These are phyloP conservation scores for Colletotrichum limetticola DNA, from an alignment of 2,329 filamentous ascomycete genomes.

Conservation along the genomic window DNA sequence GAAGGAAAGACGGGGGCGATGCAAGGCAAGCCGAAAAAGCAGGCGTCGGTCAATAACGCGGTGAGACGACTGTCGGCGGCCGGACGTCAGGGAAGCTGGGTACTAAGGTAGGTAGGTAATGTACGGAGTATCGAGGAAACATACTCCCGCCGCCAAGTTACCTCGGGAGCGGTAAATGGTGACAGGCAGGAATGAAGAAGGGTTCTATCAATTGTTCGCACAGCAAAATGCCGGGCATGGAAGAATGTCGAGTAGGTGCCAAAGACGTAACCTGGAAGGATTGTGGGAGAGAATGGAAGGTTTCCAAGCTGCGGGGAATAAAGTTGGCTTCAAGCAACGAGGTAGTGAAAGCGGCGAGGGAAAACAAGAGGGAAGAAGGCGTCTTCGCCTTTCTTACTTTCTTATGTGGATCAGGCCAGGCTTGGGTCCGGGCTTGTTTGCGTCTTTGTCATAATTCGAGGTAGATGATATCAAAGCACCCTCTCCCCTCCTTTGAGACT, in stretches of 20 bases:
- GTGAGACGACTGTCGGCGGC: constrained; percentile 12
- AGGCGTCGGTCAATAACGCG: constrained; percentile 23
- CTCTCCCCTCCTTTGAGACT: background rate
- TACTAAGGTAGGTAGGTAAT: too few relatives aligned
- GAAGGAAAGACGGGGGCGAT: background rate
- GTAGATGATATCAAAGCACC: background rate
- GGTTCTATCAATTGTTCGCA: background rate
- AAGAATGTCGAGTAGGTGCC: constrained; percentile 14
- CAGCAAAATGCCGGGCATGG: constrained; percentile 9
- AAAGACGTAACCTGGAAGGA: background rate
- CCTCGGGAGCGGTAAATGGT: background rate
- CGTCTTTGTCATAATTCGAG: background rate
- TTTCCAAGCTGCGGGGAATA: background rate
- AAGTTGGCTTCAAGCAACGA: background rate
- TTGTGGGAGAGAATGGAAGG: background rate
- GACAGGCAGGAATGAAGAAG: background rate
- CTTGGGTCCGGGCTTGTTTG: background rate
- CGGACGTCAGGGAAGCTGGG: background rate
- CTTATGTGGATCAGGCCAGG: background rate
- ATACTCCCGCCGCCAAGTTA: too few relatives aligned
- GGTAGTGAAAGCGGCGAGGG: background rate
- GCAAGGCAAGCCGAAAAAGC: background rate
- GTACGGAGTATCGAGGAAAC: too few relatives aligned
- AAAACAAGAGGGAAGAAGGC: background rate
- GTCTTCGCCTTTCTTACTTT: background rate